Evolutionary conservation across 768 basidiomycete genomes (phyloP), one percentile per base, ranked within the genome.

Genomic region (Pisolithus albus): DNA sequence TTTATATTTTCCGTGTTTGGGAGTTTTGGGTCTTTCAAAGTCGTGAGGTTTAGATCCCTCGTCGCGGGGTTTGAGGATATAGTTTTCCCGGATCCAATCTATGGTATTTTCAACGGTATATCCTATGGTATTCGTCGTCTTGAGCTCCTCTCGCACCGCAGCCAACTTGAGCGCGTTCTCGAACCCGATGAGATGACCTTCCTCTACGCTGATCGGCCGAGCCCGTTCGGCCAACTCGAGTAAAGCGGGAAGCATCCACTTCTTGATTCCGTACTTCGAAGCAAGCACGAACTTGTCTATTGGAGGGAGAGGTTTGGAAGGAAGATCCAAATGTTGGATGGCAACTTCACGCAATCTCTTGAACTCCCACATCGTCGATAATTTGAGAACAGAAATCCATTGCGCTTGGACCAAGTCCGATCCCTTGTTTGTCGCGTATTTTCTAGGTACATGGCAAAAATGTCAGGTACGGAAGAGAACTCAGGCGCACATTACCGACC

Each of bases 401-500:
- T 46, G 46, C 1, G 23, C 43, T 16, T 24, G 26, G 43, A 5
- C 6, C 15, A 26, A n/a, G 15, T n/a, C 26, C 9, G 2, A 42
- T 4, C 3, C 41, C 11, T 10, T 5, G 10, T 11, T 21, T 42
- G 2, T 42, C 6, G 21, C 41, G 15, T 19, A 9, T 42, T 42
- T 10, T 42, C 41, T 42, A 10, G 16, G 10, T 19, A 13, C 7
- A 15, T 5, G 34, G 4, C 1, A 5, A 34, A 15, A 15, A 5
- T 5, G 13, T 34, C 13, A 5, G 13, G 2, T 34, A 15, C 13
- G 34, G 13, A 34, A 15, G 13, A 13, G 11, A 11, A 42, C 26
- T 26, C 23, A 23, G 41, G 10, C 19, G 6, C 21, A 3, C 19
- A 16, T 6, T 6, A 53, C 60, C 46, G 13, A 54, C 61, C 46